phyloP scores from a whole-genome alignment of 257 asterid genomes.

The Plantago elongata region DNA sequence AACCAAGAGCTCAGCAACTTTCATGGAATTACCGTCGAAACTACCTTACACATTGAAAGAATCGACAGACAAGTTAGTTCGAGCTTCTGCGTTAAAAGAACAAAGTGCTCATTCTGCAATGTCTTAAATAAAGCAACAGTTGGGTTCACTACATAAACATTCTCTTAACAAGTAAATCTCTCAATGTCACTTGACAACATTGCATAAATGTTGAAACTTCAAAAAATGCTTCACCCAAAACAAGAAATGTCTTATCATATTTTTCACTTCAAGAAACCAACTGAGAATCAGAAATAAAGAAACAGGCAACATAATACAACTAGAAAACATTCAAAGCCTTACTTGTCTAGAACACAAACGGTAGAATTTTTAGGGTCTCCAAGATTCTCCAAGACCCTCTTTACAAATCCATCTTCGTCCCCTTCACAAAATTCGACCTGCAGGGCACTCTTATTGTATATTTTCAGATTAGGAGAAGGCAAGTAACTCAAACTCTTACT shows the following conservation, averaged over 20 bases:
- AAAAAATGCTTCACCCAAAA: not conserved
- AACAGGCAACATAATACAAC: constrained; percentile 10
- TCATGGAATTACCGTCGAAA: constrained; percentile 86
- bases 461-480: constrained; percentile 71
- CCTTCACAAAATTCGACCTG: constrained; percentile 75
- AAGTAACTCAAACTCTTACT: constrained; percentile 52
- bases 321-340: constrained; percentile 31
- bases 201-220: not conserved
- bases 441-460: constrained; percentile 51
- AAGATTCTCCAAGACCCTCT: constrained; percentile 48
- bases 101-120: constrained; percentile 9
- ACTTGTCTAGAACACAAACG: constrained; percentile 84
- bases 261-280: constrained; percentile 2
- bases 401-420: constrained; percentile 66
- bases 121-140: constrained; percentile 12
- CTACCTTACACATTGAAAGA: constrained; percentile 79
- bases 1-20: constrained; percentile 84
- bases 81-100: constrained; percentile 12
- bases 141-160: not conserved
- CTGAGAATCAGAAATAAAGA: too few species aligned
- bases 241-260: constrained; percentile 7
- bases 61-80: constrained; percentile 29
- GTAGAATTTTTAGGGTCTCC: constrained; percentile 54
- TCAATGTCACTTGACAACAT: constrained; percentile 3
- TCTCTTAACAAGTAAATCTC: constrained; percentile 16